Base-by-base conservation (phyloP, 2,329 filamentous ascomycete genomes). In the Lomentospora prolificans region DNA sequence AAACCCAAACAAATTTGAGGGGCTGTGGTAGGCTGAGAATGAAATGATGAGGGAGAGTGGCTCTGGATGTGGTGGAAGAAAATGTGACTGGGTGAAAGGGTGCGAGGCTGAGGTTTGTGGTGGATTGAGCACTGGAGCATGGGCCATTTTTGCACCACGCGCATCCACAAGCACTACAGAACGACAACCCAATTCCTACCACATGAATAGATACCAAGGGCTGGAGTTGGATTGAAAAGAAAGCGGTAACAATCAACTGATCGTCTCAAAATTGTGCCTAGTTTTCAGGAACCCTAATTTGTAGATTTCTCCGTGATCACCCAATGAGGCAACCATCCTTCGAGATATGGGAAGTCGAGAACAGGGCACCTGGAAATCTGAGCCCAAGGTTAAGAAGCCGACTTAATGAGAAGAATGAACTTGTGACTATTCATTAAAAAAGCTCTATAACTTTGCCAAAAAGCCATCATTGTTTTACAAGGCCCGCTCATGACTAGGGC, bases 361-460 rank as follows among this genome's bases (percentile, higher is more conserved):
- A n/a, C n/a, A n/a, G n/a, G n/a, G n/a, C n/a, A n/a, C n/a, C n/a
- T n/a, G n/a, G 12, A 33, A 33, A 33, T 33, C 30, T 6, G 30
- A 33, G 36, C 14, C n/a, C n/a, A n/a, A n/a, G n/a, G n/a, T n/a
- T n/a, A n/a, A n/a, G n/a, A n/a, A n/a, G n/a, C n/a, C n/a, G n/a
- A n/a, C n/a, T 12, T 28, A 12, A 19, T 51, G 30, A 22, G 4
- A 51, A 31, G 27, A 51, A 31, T 12, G 17, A 44, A 48, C 27
- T 8, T 48, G 19, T 30, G 22, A 25, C 44, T 41, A 50, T 50
- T 50, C 53, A 55, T 55, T 55, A 55, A 50, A 48, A 28, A 44
- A 30, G 41, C 39, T 55, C 53, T 55, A 55, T 53, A 55, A 31
- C 10, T 48, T 14, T 31, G 14, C 48, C 22, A 51, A 27, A 14